phyloP scores from a whole-genome alignment of 2,329 filamentous ascomycete species.

The Pseudopithomyces chartarum region DNA sequence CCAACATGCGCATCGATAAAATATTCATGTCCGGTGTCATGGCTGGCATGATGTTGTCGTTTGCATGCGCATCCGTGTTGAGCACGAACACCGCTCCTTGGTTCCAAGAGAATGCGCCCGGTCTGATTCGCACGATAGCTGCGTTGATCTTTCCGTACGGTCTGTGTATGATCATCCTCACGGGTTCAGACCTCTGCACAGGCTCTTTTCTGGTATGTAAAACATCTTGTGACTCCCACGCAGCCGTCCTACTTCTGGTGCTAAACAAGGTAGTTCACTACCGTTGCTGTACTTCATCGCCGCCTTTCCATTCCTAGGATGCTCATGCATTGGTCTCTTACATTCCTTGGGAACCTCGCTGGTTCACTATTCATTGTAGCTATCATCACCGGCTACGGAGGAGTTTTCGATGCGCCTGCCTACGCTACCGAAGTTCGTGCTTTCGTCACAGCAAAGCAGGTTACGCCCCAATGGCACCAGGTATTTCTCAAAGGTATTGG shows the following conservation, averaged over 20 bases:
- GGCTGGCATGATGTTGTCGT: constrained; percentile 58
- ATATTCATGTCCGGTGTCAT: constrained; percentile 54
- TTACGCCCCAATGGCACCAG: constrained; percentile 20
- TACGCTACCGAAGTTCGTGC: constrained; percentile 22
- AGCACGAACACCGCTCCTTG: constrained; percentile 17
- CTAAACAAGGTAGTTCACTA: constrained; percentile 12
- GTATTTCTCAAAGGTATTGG: constrained; percentile 29
- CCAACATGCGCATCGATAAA: constrained; percentile 50
- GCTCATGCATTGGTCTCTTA: constrained; percentile 52
- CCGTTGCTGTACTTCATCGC: constrained; percentile 20
- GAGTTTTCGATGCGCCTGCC: constrained; percentile 44
- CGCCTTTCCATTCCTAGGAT: constrained; percentile 41
- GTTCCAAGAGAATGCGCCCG: constrained; percentile 22
- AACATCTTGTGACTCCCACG: not conserved
- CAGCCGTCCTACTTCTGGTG: not conserved
- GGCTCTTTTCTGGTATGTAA: constrained; percentile 26
- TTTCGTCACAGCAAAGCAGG: constrained; percentile 24
- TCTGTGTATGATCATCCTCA: constrained; percentile 37
- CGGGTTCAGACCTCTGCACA: constrained; percentile 40
- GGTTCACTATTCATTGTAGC: constrained; percentile 56
- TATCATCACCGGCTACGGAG: constrained; percentile 57
- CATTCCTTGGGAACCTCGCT: constrained; percentile 56
- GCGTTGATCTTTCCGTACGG: constrained; percentile 44
- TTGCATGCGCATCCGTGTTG: constrained; percentile 39
- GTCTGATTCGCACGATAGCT: constrained; percentile 35